Evolutionary conservation across 192 early-diverging fungal species (phyloP).

Genomic region (Podila epigama): DNA sequence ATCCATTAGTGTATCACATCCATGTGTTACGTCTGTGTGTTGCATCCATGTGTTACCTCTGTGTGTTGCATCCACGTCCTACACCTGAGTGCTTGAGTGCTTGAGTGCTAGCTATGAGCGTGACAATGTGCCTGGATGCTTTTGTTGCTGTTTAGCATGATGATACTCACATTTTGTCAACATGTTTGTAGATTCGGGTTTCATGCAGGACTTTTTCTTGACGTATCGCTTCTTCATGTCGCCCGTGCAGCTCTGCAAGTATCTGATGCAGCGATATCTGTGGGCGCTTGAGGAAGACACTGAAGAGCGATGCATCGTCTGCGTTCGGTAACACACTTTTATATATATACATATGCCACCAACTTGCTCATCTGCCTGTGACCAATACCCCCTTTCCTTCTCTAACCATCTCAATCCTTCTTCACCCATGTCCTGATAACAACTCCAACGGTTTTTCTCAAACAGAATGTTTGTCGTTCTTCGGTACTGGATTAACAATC

Average conservation of each 20-base stretch:
- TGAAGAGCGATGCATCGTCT: conserved; percentile 50
- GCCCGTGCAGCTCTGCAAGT: conserved; percentile 59
- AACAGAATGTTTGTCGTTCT: conserved; percentile 61
- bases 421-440: too few relatives aligned
- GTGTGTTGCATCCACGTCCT: too few relatives aligned
- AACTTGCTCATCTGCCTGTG: too few relatives aligned
- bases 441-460: too few relatives aligned
- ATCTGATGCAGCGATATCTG: conserved; percentile 59
- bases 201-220: conserved; percentile 61
- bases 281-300: conserved; percentile 59
- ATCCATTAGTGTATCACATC: too few relatives aligned
- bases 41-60: too few relatives aligned
- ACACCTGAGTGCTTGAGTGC: too few relatives aligned
- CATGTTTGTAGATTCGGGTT: conserved; percentile 50
- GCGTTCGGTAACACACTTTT: conserved; percentile 50
- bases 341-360: neutral
- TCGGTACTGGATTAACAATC: conserved; percentile 62
- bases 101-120: too few relatives aligned
- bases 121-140: too few relatives aligned
- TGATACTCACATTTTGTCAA: neutral
- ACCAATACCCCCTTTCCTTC: neutral
- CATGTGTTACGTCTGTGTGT: too few relatives aligned
- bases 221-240: conserved; percentile 62
- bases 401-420: neutral
- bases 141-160: neutral